A percentile compares a stretch with the other conserved stretches of the same genome.
Evolutionary conservation across 2,329 filamentous ascomycete species (phyloP).

Genomic region (Penicillium carneum): DNA sequence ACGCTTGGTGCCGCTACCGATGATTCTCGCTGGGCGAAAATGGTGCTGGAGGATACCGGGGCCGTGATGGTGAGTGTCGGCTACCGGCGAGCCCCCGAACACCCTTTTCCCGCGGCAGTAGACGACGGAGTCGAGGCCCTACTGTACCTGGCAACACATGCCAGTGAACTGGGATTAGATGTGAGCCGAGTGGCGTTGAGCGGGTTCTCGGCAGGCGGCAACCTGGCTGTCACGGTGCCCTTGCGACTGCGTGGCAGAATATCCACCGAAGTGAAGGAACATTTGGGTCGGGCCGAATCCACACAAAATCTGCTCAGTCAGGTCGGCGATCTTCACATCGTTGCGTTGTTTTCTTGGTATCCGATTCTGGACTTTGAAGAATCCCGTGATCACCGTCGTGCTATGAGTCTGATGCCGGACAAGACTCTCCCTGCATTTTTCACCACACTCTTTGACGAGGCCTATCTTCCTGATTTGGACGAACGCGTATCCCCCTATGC

Average conservation of each 20-base stretch:
- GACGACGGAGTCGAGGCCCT: constrained; percentile 70
- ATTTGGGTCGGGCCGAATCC: constrained; percentile 42
- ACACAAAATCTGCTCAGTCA: constrained; percentile 47
- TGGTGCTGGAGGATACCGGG: constrained; percentile 62
- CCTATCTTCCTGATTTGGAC: constrained; percentile 56
- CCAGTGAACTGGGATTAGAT: constrained; percentile 64
- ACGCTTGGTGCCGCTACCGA: constrained; percentile 66
- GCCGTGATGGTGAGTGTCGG: constrained; percentile 68
- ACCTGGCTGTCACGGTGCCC: constrained; percentile 68
- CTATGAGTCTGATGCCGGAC: constrained; percentile 61
- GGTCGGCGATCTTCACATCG: constrained; percentile 57
- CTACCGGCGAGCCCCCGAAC: constrained; percentile 67
- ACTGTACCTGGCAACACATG: constrained; percentile 64
- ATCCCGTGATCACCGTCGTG: constrained; percentile 65
- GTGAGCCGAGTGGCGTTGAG: constrained; percentile 64
- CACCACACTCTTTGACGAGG: constrained; percentile 58
- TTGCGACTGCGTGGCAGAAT: constrained; percentile 60
- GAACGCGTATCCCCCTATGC: constrained; percentile 65
- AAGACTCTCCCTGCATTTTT: constrained; percentile 58
- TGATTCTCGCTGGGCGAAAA: constrained; percentile 66
- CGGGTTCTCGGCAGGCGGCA: constrained; percentile 70
- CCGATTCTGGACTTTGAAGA: constrained; percentile 68
- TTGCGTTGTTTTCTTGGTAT: constrained; percentile 68
- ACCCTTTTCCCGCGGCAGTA: constrained; percentile 68
- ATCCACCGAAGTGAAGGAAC: constrained; percentile 35